Evolutionary conservation across 2,329 filamentous ascomycete genomes (phyloP).

Genomic region (Didymella lethalis): DNA sequence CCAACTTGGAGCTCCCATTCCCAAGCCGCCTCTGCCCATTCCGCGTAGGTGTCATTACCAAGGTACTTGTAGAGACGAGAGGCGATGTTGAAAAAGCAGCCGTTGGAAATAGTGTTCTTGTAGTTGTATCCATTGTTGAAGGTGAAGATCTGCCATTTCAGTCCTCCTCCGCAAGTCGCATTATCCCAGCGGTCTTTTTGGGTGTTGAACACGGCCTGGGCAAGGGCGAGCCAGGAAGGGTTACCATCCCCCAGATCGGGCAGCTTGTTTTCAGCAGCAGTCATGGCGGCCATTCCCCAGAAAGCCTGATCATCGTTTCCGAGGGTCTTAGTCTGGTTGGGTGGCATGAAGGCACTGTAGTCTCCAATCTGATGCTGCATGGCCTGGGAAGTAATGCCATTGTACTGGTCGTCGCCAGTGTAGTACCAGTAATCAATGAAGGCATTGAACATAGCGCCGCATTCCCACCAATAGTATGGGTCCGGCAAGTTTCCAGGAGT

Average conservation of each 20-base stretch:
- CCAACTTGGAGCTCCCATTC: constrained; percentile 60
- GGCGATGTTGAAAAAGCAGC: constrained; percentile 81
- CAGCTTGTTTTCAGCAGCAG: constrained; percentile 63
- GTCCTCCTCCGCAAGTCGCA: constrained; percentile 71
- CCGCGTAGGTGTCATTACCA: constrained; percentile 61
- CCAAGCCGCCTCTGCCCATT: constrained; percentile 73
- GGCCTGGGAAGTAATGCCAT: constrained; percentile 56
- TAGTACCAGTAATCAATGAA: constrained; percentile 56
- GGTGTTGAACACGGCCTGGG: constrained; percentile 76
- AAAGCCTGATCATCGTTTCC: constrained; percentile 68
- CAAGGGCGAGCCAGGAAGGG: constrained; percentile 72
- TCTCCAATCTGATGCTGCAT: constrained; percentile 78
- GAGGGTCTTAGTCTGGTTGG: constrained; percentile 66
- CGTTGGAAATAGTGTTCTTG: constrained; percentile 84
- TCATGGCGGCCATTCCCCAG: constrained; percentile 67
- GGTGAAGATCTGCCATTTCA: constrained; percentile 82
- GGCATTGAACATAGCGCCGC: constrained; percentile 51
- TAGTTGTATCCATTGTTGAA: constrained; percentile 80
- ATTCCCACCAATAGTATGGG: constrained; percentile 56
- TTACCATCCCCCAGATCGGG: constrained; percentile 55
- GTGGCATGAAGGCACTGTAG: constrained; percentile 78
- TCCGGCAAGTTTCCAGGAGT: constrained; percentile 64
- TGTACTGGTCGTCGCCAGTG: constrained; percentile 52
- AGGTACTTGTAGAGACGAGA: constrained; percentile 76
- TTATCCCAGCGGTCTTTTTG: constrained; percentile 75